Evolutionary conservation across 208 protist species (phyloP).

Genomic region (Naegleria gruberi): DNA sequence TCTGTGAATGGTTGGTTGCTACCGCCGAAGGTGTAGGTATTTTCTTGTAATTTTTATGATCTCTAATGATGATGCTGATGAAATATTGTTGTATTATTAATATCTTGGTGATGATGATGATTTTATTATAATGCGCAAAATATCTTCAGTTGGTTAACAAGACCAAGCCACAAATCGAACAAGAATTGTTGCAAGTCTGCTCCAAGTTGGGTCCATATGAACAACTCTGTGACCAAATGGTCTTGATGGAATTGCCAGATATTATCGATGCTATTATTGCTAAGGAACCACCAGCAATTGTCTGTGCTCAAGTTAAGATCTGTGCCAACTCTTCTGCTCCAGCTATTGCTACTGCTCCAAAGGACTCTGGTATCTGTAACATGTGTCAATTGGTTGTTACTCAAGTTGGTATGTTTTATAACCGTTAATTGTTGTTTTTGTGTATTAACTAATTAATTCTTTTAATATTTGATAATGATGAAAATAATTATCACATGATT

Average conservation of each 20-base stretch:
- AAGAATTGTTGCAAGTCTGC: not conserved
- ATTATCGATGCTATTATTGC: not conserved
- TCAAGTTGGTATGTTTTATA: not conserved
- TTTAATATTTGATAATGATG: no score
- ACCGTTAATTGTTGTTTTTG: no score
- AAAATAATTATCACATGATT: no score
- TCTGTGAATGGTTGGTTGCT: not conserved
- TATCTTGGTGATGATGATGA: no score
- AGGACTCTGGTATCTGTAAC: not conserved
- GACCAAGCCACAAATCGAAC: constrained; percentile 14
- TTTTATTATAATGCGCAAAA: no score
- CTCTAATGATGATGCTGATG: no score
- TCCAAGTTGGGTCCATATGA: not conserved
- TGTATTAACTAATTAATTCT: no score
- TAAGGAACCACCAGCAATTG: not conserved
- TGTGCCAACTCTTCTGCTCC: not conserved
- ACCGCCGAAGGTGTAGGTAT: not conserved
- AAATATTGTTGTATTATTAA: no score
- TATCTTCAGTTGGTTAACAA: not conserved
- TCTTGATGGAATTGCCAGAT: not conserved
- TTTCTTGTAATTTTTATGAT: no score
- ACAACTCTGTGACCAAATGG: not conserved
- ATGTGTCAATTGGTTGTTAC: not conserved
- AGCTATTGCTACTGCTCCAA: not conserved
- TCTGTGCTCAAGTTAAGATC: not conserved